Evolutionary conservation across 2,329 filamentous ascomycete species (phyloP).

Genomic region (Fusarium praegraminearum): DNA sequence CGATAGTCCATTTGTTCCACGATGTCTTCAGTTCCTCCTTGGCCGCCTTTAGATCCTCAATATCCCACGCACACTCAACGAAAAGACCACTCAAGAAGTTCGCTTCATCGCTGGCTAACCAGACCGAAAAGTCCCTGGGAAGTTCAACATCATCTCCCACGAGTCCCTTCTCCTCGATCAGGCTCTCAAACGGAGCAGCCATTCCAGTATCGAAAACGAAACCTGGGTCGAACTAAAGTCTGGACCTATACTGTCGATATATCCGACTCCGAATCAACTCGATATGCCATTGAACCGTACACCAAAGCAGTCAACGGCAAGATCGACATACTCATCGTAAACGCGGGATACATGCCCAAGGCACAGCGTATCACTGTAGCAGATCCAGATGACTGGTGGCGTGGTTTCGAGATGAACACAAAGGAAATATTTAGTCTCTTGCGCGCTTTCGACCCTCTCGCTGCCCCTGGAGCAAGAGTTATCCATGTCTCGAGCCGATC

Average conservation of each 20-base stretch:
- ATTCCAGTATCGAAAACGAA: slow-evolving; percentile 51
- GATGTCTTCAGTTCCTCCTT: slow-evolving; percentile 51
- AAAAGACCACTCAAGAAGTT: slow-evolving; percentile 60
- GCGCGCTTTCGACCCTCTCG: slow-evolving; percentile 45
- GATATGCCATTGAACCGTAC: slow-evolving; percentile 32
- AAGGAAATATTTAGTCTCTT: slow-evolving; percentile 50
- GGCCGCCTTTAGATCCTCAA: slow-evolving; percentile 59
- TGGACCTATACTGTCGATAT: slow-evolving; percentile 51
- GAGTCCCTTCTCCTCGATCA: slow-evolving; percentile 25
- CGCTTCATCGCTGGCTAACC: slow-evolving; percentile 59
- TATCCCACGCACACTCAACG: slow-evolving; percentile 64
- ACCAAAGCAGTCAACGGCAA: slow-evolving; percentile 45
- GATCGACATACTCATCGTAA: slow-evolving; percentile 54
- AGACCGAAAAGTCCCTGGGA: slow-evolving; percentile 58
- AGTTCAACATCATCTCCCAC: slow-evolving; percentile 48
- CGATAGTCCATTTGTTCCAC: slow-evolving; percentile 38
- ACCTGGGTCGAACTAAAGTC: slow-evolving; percentile 60
- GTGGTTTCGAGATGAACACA: slow-evolving; percentile 48
- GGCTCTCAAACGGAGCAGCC: slow-evolving; percentile 20
- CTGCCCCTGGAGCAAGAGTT: slow-evolving; percentile 45
- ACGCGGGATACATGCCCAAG: slow-evolving; percentile 47
- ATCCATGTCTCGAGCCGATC: slow-evolving; percentile 42
- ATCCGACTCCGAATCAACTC: slow-evolving; percentile 41
- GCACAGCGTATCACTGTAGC: slow-evolving; percentile 24
- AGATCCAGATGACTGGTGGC: slow-evolving; percentile 45